A percentile compares a stretch with the other conserved stretches of the same genome.
phyloP scores from a whole-genome alignment of 768 basidiomycete genomes.

The Boletellus emodensis region DNA sequence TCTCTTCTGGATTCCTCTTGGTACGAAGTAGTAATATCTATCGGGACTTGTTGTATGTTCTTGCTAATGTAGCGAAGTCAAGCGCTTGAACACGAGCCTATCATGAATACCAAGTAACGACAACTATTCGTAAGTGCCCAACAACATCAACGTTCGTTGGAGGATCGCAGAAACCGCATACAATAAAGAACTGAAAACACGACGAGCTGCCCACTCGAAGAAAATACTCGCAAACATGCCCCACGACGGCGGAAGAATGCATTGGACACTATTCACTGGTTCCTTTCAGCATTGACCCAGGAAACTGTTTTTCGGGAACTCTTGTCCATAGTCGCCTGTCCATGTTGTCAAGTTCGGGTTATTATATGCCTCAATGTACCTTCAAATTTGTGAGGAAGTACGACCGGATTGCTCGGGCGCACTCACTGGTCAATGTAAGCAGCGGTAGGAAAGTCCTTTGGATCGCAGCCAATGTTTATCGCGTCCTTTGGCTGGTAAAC shows the following conservation, averaged over 20 bases:
- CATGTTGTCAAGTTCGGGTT: constrained; percentile 82
- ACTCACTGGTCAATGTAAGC: constrained; percentile 73
- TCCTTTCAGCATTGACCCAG: constrained; percentile 51
- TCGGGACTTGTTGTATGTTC: constrained; percentile 27
- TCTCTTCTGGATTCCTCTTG: constrained; percentile 13
- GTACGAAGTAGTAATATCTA: constrained; percentile 25
- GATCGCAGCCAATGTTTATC: constrained; percentile 84
- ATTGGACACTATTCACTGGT: constrained; percentile 2
- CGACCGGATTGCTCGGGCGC: not conserved
- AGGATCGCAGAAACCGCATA: constrained; percentile 9
- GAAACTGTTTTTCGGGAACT: constrained; percentile 65
- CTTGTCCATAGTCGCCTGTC: constrained; percentile 57
- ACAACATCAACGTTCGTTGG: constrained; percentile 9
- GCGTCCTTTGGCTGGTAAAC: constrained; percentile 77
- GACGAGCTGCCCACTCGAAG: constrained; percentile 6
- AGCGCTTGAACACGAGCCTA: constrained; percentile 2
- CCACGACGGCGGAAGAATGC: constrained; percentile 8
- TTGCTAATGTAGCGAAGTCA: constrained; percentile 17
- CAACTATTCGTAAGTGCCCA: constrained; percentile 4
- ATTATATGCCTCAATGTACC: constrained; percentile 67
- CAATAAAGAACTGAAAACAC: constrained; percentile 22
- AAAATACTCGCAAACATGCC: constrained; percentile 13
- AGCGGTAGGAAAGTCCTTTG: constrained; percentile 70
- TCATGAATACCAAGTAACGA: constrained; percentile 1
- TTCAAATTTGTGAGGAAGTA: constrained; percentile 14